Conservation (phyloP, 495 filamentous ascomycete genomes). For the Alectoria sarmentosa region DNA sequence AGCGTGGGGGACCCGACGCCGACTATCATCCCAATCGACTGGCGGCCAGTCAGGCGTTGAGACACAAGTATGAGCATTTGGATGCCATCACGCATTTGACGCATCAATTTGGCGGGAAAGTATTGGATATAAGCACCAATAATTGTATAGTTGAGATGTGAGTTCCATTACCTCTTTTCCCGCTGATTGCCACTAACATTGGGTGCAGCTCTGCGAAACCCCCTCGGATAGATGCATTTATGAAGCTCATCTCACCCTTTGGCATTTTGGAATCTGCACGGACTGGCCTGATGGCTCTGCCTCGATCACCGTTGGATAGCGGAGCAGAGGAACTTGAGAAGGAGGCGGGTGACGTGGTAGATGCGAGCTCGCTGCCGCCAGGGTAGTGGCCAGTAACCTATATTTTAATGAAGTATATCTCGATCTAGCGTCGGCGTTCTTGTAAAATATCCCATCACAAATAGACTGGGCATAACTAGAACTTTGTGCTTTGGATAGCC, state of each 20-base stretch:
- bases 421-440: slow-evolving; percentile 23
- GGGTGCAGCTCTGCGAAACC: slow-evolving; percentile 77
- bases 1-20: slow-evolving; percentile 30
- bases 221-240: slow-evolving; percentile 87
- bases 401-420: background rate
- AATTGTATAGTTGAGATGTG: slow-evolving; percentile 98
- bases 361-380: slow-evolving; percentile 84
- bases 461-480: background rate
- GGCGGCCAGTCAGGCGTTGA: slow-evolving; percentile 75
- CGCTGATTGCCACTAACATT: background rate
- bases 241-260: slow-evolving; percentile 93
- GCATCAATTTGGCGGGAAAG: slow-evolving; percentile 96
- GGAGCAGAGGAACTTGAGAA: slow-evolving; percentile 64
- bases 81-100: slow-evolving; percentile 90
- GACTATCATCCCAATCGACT: slow-evolving; percentile 86
- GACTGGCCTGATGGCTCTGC: slow-evolving; percentile 93
- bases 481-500: background rate
- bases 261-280: slow-evolving; percentile 92
- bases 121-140: slow-evolving; percentile 93
- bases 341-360: slow-evolving; percentile 88
- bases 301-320: slow-evolving; percentile 78
- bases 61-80: slow-evolving; percentile 96
- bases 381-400: slow-evolving; percentile 48
- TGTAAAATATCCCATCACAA: slow-evolving; percentile 24
- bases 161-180: slow-evolving; percentile 33